Base-by-base conservation (phyloP, 768 basidiomycete genomes). In the Lentinula boryana region DNA sequence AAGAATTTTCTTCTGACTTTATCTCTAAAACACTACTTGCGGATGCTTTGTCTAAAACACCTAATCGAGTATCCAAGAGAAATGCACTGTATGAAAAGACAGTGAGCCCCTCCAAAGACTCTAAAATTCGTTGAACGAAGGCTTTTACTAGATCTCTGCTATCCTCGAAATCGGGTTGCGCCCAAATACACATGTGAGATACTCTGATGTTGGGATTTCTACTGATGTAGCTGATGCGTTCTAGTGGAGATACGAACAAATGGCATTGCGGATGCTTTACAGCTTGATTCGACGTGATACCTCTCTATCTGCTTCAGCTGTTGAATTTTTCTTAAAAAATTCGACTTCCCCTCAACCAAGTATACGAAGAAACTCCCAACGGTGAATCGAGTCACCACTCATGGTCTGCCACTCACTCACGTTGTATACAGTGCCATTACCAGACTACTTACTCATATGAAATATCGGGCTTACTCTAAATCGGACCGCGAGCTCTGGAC, bases 231-330 rank as follows among this genome's bases (percentile, higher is more conserved):
- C 46, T 61, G 48, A 23, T 43, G 41, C 12, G 9, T 51, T 60
- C 62, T 64, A 93, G 91, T 93, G 91, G 91, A 80, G 90, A 74
- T 93, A 93, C 70, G 78, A 86, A 0, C 86, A 91, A 76, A 85
- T 85, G 65, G 87, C 90, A 7, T 71, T 78, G 33, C 81, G 80
- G 36, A 87, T 89, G 67, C 69, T 92, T 49, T 75, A 74, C 33
- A 77, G 80, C 41, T 76, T 91, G 33, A 75, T 91, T 58, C 81
- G 87, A 66, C 78, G 89, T 68, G 89, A 93, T 66, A 70, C 72
- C 32, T 72, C 79, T 9, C 77, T 83, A 16, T 70, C 82, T 2
- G 74, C 85, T 13, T 79, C 79, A 3, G 70, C 87, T 4, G 82
- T 84, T 1, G 78, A 71, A 62, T 86, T 91, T 69, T 84, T 93